Evolutionary conservation across 129 eudicot genomes (phyloP), one percentile per base, ranked within the genome.

Genomic region (Helianthus tuberosus): DNA sequence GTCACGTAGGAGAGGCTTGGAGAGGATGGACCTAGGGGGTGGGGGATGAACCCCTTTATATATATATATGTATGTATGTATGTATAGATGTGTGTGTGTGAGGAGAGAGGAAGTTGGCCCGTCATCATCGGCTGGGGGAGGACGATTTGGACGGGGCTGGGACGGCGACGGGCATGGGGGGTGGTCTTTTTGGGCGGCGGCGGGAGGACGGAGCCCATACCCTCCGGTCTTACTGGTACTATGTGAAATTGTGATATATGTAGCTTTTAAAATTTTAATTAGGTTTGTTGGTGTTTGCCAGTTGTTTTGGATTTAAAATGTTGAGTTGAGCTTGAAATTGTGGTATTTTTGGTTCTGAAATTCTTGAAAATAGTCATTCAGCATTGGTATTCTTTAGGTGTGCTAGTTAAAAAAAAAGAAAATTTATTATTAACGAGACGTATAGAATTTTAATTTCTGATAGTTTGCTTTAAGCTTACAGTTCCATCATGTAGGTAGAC

Each of bases 401-500:
- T 47, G 3, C 58, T 68, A 48, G 73, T 50, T 49, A 49, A 29
- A 23, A 20, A 48, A 35, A 49, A 35, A 68, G 5, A 52, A 27
- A 6, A 8, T 13, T 3, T 29, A 12, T 27, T 2, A 48, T 13
- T 10, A 0, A 14, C 29, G 43, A 49, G 15, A 67, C 4, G 25
- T 50, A 50, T n/a, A 14, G 36, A 32, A 35, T 15, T 29, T 27
- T 10, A 13, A n/a, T 0, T 48, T n/a, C 5, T 32, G 62, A 50
- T 51, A n/a, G 32, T 50, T 48, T 49, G 65, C 65, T 29, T 5
- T 27, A 50, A 11, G 44, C 61, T 69, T 60, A 60, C n/a, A 27
- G 65, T 43, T 60, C 35, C 43, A 29, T n/a, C 36, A 46, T n/a
- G 27, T 11, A 8, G 46, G 59, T 8, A 8, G 44, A 48, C 48